Conservation (phyloP, 1,284 basidiomycete species). For the Trametes pubescens region DNA sequence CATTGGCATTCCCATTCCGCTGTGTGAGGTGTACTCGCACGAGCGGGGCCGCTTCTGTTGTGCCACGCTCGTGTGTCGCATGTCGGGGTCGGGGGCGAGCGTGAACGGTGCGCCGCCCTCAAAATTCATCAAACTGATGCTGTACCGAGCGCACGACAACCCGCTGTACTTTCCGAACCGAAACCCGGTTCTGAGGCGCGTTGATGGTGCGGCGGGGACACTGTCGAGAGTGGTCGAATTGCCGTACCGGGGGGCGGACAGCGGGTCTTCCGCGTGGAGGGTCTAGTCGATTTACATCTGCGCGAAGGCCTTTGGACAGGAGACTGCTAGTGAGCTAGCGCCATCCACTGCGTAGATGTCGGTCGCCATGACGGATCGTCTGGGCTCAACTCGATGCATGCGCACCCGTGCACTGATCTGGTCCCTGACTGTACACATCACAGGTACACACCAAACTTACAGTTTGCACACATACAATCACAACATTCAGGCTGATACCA, state of each 20-base stretch:
- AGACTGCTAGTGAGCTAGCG: not conserved
- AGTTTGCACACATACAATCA: too few species aligned
- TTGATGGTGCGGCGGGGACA: not conserved
- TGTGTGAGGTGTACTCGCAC: not conserved
- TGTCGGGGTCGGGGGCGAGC: not conserved
- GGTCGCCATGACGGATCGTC: too few species aligned
- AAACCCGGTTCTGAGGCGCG: not conserved
- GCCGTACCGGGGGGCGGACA: not conserved
- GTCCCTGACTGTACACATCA: too few species aligned
- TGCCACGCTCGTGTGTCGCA: not conserved
- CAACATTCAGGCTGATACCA: too few species aligned
- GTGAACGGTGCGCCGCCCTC: not conserved
- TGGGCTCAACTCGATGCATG: too few species aligned
- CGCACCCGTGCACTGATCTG: too few species aligned
- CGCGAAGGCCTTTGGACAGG: not conserved
- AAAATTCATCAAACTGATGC: not conserved
- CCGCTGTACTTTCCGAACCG: not conserved
- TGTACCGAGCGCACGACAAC: not conserved
- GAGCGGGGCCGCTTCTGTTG: not conserved
- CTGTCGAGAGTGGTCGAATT: not conserved
- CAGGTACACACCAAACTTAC: too few species aligned
- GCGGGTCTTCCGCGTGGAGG: not conserved
- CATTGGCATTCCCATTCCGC: slow-evolving; percentile 18
- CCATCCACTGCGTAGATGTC: too few species aligned
- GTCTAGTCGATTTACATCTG: not conserved